Base-by-base conservation (phyloP, 2,329 filamentous ascomycete genomes). In the Diaporthe aspalathi region DNA sequence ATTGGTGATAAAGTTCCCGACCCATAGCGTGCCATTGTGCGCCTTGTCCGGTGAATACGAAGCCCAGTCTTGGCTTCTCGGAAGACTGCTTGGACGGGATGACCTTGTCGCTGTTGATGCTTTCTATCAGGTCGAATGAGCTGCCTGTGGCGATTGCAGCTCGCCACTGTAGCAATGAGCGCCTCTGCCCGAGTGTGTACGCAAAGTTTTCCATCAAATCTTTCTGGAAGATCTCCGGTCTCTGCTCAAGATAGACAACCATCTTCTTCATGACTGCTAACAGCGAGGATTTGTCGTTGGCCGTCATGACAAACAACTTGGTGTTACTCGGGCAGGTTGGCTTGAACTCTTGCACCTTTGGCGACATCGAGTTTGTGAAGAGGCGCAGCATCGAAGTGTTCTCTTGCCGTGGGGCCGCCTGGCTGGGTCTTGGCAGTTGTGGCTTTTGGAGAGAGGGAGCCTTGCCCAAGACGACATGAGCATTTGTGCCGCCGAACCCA, bases 401-500 rank as follows among this genome's bases (percentile, higher is more conserved):
- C 77, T 74, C 78, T 77, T 8, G 50, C 47, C 22, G 67, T 20
- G 17, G 45, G 0, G 16, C 22, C 49, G 20, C 43, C 56, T 69
- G 80, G 79, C 52, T 38, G 12, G 45, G 29, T 4, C 27, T 65
- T 4, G 60, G 3, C 79, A 76, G 7, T 68, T 66, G 3, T 72
- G 79, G 67, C 78, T 78, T 68, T 68, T 76, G 77, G 14, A 75
- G 75, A 69, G 82, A 82, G 0, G 83, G 81, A 1, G 82, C 79
- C 27, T 78, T 79, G 70, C 81, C 80, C 12, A 84, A 74, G 2
- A 86, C 80, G 1, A 79, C 79, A 73, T 86, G 84, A 5, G 81
- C 83, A 73, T 86, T 86, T 17, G 84, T 83, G 53, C 80, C 83
- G 24, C 83, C 84, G 32, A 83, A 85, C 0, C 85, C 85, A 62